Percentiles rank a stretch among this genome's conserved stretches.
Conservation (phyloP, 75 land plant genomes). For the Pseudotsuga menziesii region DNA sequence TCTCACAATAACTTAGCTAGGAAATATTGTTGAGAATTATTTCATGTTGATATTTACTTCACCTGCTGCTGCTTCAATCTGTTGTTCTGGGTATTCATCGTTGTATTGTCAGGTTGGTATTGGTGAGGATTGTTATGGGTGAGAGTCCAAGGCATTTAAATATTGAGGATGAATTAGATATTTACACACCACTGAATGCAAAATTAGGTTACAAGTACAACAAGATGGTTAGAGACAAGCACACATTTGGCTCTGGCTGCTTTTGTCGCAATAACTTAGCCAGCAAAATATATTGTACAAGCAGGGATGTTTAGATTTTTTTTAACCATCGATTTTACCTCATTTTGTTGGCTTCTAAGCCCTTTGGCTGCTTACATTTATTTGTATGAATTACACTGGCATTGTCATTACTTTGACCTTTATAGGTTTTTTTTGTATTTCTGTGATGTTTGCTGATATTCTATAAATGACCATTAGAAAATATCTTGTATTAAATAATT, state of each 20-base stretch:
- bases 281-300: background rate
- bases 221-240: background rate
- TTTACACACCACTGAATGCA: background rate
- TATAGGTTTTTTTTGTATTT: background rate
- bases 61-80: too few relatives aligned
- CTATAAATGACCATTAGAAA: background rate
- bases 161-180: background rate
- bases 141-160: background rate
- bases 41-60: too few relatives aligned
- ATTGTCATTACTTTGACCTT: background rate
- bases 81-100: too few relatives aligned
- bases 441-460: background rate
- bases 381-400: background rate
- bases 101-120: background rate
- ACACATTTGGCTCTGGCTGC: background rate
- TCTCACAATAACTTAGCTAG: too few relatives aligned
- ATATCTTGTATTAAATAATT: background rate
- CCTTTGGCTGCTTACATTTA: background rate
- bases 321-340: background rate
- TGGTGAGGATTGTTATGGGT: background rate
- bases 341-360: background rate
- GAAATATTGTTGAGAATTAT: background rate
- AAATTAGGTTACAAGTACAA: background rate
- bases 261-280: background rate
- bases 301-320: background rate